Evolutionary conservation across 1,139 yeast species (phyloP), one percentile per base, ranked within the genome.

Genomic region (Sugiyamaella paludigena): DNA sequence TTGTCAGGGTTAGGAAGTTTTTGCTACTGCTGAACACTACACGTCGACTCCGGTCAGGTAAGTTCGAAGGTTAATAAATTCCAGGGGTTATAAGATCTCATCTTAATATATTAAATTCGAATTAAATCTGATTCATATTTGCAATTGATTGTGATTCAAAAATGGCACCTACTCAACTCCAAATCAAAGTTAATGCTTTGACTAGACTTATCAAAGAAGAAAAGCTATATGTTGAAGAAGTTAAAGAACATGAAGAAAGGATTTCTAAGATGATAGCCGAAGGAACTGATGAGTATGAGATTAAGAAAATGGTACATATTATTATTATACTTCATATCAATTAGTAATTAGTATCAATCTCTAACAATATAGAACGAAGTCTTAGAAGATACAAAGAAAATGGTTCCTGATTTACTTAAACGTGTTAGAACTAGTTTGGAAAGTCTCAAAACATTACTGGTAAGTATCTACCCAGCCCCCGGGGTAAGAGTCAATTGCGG

Each of bases 131-230:
- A n/a, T n/a, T n/a, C n/a, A n/a, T n/a, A n/a, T n/a, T n/a, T n/a
- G n/a, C n/a, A n/a, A 28, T 34, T 19, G 16, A 28, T 34, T 7
- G 10, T 8, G 26, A 34, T 7, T 9, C 26, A 6, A 38, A 8
- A 40, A 88, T 87, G 91, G 78, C 91, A 1, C 96, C 96, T 40
- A 73, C 89, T 1, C 82, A 78, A 55, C 68, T 87, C 47, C 87
- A 85, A 59, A 87, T 89, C 68, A 88, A 88, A 62, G 75, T 79
- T 44, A 80, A 79, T 55, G 94, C 96, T 2, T 73, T 89, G 47
- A 78, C 78, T 55, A 76, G 96, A 53, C 74, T 91, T 35, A 61
- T 84, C 47, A 87, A 87, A 59, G 97, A 89, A 64, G 82, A 84
- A 58, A 63, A 64, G 12, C 72, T 81, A 38, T 89, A 88, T 64